These are phyloP conservation scores for Ajuga reptans DNA, from an alignment of 305 asterid genomes.

Conservation along the genomic window DNA sequence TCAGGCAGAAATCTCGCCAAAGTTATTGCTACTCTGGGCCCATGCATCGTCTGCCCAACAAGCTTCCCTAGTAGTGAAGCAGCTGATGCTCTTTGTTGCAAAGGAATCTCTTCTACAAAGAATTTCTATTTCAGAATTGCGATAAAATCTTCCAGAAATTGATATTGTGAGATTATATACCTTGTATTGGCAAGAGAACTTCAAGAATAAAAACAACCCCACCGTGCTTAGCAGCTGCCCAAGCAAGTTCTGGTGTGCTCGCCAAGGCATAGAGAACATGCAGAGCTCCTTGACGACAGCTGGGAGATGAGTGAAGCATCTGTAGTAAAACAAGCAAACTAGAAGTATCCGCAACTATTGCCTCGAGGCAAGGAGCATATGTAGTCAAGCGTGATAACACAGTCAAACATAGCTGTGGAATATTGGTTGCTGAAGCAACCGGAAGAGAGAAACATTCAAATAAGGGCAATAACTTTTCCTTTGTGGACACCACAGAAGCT, in stretches of 20 bases:
- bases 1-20: conserved; percentile 94
- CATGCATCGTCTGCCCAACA: conserved; percentile 96
- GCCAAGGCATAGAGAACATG: conserved; percentile 97
- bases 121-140: conserved; percentile 27
- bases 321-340: conserved; percentile 83
- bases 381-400: conserved; percentile 86
- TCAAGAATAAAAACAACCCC: conserved; percentile 98
- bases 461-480: conserved; percentile 82
- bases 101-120: conserved; percentile 78
- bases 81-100: conserved; percentile 99
- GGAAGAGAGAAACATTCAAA: conserved; percentile 93
- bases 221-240: conserved; percentile 99
- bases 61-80: conserved; percentile 93
- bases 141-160: conserved; percentile 3
- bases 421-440: conserved; percentile 66
- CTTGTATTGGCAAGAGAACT: conserved; percentile 84
- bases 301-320: conserved; percentile 91
- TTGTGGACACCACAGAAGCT: conserved; percentile 82
- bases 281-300: conserved; percentile 94
- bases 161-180: conserved; percentile 30
- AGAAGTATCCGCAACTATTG: conserved; percentile 94
- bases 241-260: conserved; percentile 94
- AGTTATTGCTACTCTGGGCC: conserved; percentile 95
- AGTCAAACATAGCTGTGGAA: conserved; percentile 72
- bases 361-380: conserved; percentile 95